phyloP scores from a whole-genome alignment of 2,329 filamentous ascomycete species.

The Hortaea werneckii region DNA sequence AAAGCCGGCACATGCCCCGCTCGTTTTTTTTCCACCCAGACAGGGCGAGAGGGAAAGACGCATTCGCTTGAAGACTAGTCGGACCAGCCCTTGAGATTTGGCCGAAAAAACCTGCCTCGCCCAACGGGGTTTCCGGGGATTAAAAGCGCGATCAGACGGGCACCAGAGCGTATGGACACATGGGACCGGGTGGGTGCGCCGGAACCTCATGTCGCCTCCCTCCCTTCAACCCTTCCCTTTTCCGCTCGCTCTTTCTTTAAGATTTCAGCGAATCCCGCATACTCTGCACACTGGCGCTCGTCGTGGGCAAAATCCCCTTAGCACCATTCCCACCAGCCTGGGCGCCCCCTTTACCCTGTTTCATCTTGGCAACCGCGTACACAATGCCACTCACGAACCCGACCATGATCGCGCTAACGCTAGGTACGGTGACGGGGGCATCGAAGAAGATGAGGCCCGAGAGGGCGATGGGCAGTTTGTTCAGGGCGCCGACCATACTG shows the following conservation, averaged over 20 bases:
- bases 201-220: too few relatives aligned
- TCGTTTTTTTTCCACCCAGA: too few relatives aligned
- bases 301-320: slow-evolving; percentile 46
- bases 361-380: slow-evolving; percentile 77
- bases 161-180: too few relatives aligned
- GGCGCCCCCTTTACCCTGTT: slow-evolving; percentile 60
- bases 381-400: slow-evolving; percentile 90
- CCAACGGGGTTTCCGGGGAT: too few relatives aligned
- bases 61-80: too few relatives aligned
- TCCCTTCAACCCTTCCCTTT: too few relatives aligned
- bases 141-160: too few relatives aligned
- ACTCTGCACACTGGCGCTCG: slow-evolving; percentile 81
- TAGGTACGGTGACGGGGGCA: slow-evolving; percentile 83
- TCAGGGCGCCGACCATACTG: slow-evolving; percentile 95
- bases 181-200: too few relatives aligned
- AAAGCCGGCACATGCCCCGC: too few relatives aligned
- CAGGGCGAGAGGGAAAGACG: too few relatives aligned
- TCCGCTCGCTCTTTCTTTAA: slow-evolving; percentile 19
- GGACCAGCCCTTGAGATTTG: too few relatives aligned
- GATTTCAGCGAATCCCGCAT: slow-evolving; percentile 75
- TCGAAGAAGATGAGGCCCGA: slow-evolving; percentile 92
- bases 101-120: too few relatives aligned
- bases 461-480: slow-evolving; percentile 93
- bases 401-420: slow-evolving; percentile 80
- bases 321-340: slow-evolving; percentile 39